Evolutionary conservation across 768 basidiomycete species (phyloP), one percentile per base, ranked within the genome.

Genomic region (Crucibulum laeve): DNA sequence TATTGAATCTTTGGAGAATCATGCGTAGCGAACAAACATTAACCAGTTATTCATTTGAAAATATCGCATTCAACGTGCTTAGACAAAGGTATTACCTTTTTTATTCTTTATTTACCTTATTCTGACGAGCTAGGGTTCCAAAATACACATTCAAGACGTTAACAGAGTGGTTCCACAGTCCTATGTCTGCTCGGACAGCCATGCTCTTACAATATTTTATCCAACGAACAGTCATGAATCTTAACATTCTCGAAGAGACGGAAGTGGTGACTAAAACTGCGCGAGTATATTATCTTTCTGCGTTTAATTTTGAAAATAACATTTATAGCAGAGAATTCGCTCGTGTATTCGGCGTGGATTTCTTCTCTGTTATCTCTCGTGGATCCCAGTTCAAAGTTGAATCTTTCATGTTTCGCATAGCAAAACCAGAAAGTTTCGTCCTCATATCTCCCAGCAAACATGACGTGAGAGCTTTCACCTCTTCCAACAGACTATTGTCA

Each of bases 321-420:
- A 19, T 36, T 30, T 17, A 6, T 21, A 13, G 5, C 55, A 98
- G 95, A 11, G 96, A 99, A 62, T 97, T 97, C 55, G 94, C 96
- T 30, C 82, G 96, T 7, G 91, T 98, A 4, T 98, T 96, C 51
- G 95, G 96, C 1, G 85, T 99, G 34, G 96, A 99, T 63, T 98
- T 97, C 60, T 90, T 85, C 57, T 96, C 93, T 3, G 94, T 97
- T 24, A 79, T 96, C 49, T 92, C 81, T 47, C 81, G 96, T 24
- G 96, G 96, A 0, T 96, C 93, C 1, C 96, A 99, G 56, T 98
- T 92, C 73, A 99, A 98, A 65, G 96, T 98, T 21, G 96, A 99
- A 67, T 93, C 93, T 0, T 95, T 99, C 68, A 86, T 99, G 86
- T 94, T 96, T 61, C 83, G 94, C 15, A 92, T 98, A 38, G 89